phyloP scores from a whole-genome alignment of 306 rosid genomes.

The Ammopiptanthus mongolicus region DNA sequence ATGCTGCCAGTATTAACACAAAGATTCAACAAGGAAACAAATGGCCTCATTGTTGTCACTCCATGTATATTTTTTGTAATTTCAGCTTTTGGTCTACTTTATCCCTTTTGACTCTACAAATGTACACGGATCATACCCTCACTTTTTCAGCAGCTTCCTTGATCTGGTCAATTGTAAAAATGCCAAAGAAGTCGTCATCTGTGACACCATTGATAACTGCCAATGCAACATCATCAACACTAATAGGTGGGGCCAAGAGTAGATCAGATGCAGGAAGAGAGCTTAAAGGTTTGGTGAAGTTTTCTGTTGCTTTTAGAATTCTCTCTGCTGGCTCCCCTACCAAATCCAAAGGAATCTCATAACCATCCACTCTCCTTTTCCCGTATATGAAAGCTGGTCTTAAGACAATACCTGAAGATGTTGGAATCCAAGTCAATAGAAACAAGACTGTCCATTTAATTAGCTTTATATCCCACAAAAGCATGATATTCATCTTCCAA shows the following conservation, averaged over 20 bases:
- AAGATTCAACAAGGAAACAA: neutral
- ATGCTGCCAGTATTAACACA: neutral
- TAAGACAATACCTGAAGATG: conserved; percentile 73
- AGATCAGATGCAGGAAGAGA: conserved; percentile 91
- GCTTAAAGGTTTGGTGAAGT: conserved; percentile 72
- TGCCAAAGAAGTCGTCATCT: conserved; percentile 83
- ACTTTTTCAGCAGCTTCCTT: conserved; percentile 83
- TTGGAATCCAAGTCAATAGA: conserved; percentile 15
- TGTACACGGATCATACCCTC: conserved; percentile 36
- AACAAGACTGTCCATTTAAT: neutral
- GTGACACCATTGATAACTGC: conserved; percentile 66
- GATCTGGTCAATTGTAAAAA: conserved; percentile 84
- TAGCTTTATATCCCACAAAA: neutral
- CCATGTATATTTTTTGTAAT: neutral
- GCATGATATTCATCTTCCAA: neutral
- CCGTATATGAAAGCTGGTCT: conserved; percentile 93
- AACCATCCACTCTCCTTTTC: conserved; percentile 75
- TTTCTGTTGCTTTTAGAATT: conserved; percentile 56
- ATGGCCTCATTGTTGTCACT: neutral
- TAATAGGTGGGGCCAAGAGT: conserved; percentile 78
- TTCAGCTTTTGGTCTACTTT: neutral
- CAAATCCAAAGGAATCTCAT: conserved; percentile 81
- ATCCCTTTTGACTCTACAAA: neutral
- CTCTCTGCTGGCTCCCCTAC: conserved; percentile 81
- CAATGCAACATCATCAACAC: conserved; percentile 83